Evolutionary conservation across 2,329 filamentous ascomycete species (phyloP), one percentile per base, ranked within the genome.

Genomic region (Colletotrichum shisoi): DNA sequence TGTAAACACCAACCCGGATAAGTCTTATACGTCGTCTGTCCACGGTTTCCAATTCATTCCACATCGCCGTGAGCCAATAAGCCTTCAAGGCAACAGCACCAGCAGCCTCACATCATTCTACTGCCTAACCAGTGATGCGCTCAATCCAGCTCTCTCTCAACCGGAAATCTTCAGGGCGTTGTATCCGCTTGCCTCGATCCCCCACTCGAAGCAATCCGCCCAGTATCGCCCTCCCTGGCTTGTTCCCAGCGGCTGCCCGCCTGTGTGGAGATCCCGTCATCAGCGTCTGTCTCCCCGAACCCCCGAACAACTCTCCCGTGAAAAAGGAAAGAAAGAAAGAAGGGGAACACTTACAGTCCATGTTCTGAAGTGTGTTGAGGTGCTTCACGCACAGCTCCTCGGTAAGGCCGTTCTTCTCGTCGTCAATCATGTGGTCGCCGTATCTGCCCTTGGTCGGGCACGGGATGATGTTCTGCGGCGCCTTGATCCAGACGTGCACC

Each of bases 131-230:
- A 31, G 27, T 21, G 17, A 11, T 6, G 5, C 17, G n/a, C 5
- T 21, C 24, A 21, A 13, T 1, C 17, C 54, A 19, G 15, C 27
- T 13, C 21, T 13, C 21, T 34, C 8, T 54, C 11, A 54, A 19
- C 19, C 15, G 4, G 31, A 19, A 19, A 58, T 27, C 27, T 61
- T 37, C 3, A 52, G 40, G 4, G 46, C 63, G 44, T 65, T 45
- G 31, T 66, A 66, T 34, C 63, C 63, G 19, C 58, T 63, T n/a
- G 63, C 59, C 52, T 66, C 62, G n/a, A 62, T 52, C 12, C 63
- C 63, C 63, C 63, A 66, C 21, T 66, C 63, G 46, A 66, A 66
- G 45, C 63, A 66, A 46, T 66, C 59, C 5, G 63, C 58, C 59
- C 59, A 66, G 1, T 45, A 31, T 15, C 63, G 44, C 3, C 58